A percentile compares a stretch with the other conserved stretches of the same genome.
These are phyloP conservation scores for Rugosomyces carneus DNA, from an alignment of 1,284 basidiomycete species.

Conservation along the genomic window DNA sequence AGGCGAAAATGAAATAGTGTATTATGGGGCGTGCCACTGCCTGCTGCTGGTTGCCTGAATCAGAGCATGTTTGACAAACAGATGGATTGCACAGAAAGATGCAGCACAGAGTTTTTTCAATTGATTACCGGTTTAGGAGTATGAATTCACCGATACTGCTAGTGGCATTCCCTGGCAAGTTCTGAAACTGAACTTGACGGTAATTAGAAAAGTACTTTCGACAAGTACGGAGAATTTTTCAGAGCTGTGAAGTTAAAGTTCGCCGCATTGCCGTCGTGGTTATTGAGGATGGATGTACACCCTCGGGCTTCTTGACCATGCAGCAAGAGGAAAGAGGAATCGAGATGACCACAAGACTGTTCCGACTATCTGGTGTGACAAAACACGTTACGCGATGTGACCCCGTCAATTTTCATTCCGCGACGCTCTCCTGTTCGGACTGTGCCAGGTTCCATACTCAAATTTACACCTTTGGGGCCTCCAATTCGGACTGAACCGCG, in stretches of 20 bases:
- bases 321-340: conserved; percentile 9
- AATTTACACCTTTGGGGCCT: not conserved
- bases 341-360: not conserved
- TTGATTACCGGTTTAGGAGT: conserved; percentile 15
- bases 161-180: conserved; percentile 2
- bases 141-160: conserved; percentile 6
- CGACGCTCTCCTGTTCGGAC: conserved; percentile 2
- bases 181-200: conserved; percentile 14
- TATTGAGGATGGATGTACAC: conserved; percentile 1
- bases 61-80: conserved; percentile 17
- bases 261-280: conserved; percentile 5
- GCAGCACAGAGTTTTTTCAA: conserved; percentile 6
- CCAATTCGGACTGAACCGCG: conserved; percentile 5
- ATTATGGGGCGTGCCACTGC: conserved; percentile 9
- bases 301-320: conserved; percentile 11
- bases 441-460: conserved; percentile 2
- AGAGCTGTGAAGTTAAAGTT: conserved; percentile 3
- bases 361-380: conserved; percentile 7
- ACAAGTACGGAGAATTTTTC: conserved; percentile 12
- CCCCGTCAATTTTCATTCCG: conserved; percentile 9
- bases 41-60: conserved; percentile 10
- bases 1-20: conserved; percentile 17
- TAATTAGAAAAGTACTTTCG: conserved; percentile 11
- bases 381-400: conserved; percentile 8
- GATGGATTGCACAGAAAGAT: conserved; percentile 9